Evolutionary conservation across 805 yeast species (phyloP).

Genomic region (Helenozyma rhizophorensis): DNA sequence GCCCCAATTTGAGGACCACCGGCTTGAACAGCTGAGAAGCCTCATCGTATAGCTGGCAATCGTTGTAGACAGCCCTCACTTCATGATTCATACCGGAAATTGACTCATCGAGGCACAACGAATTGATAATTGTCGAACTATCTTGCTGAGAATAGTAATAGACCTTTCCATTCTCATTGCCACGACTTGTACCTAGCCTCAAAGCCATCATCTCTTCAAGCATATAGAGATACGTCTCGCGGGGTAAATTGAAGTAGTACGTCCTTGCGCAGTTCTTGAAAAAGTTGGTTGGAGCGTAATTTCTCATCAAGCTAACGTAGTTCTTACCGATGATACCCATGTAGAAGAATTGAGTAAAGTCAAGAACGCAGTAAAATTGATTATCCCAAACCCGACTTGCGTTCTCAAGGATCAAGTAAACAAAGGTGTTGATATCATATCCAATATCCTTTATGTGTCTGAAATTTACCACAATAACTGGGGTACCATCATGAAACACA

Average conservation of each 20-base stretch:
- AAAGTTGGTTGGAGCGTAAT: conserved; percentile 49
- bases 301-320: conserved; percentile 34
- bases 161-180: conserved; percentile 16
- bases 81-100: conserved; percentile 33
- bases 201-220: conserved; percentile 20
- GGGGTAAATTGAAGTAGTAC: conserved; percentile 49
- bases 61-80: conserved; percentile 30
- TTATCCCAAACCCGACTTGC: conserved; percentile 70
- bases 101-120: conserved; percentile 32
- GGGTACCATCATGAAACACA: conserved; percentile 68
- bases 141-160: conserved; percentile 34
- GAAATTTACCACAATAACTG: conserved; percentile 55
- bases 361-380: conserved; percentile 58
- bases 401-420: conserved; percentile 59
- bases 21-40: conserved; percentile 41
- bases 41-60: conserved; percentile 18
- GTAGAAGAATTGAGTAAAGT: conserved; percentile 59
- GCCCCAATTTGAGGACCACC: conserved; percentile 64
- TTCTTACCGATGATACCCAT: conserved; percentile 19
- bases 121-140: conserved; percentile 27
- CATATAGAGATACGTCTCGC: conserved; percentile 18
- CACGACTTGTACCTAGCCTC: conserved; percentile 8
- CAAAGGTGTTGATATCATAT: conserved; percentile 43
- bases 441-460: conserved; percentile 30
- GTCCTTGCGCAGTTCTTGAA: conserved; percentile 48